phyloP scores from a whole-genome alignment of 1,284 basidiomycete genomes.

The Cystobasidium pallidum region DNA sequence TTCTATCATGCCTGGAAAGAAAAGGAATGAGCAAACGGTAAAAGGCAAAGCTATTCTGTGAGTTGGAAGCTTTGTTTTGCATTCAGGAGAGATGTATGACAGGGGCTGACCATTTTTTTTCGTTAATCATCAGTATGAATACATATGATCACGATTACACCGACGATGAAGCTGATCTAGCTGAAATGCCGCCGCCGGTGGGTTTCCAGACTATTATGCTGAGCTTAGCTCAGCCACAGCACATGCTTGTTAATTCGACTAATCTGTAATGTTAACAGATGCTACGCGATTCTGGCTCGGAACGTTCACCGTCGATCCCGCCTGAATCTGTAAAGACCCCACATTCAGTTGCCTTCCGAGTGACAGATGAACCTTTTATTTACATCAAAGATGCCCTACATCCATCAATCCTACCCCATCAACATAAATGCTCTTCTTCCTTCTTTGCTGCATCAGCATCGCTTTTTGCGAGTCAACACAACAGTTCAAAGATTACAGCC shows the following conservation, averaged over 20 bases:
- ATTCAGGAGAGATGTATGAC: too few species aligned
- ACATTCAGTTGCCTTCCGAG: conserved; percentile 10
- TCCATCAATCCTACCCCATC: not conserved
- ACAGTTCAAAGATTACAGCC: conserved; percentile 22
- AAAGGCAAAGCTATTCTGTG: conserved; percentile 22
- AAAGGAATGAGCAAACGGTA: not conserved
- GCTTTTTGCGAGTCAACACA: conserved; percentile 11
- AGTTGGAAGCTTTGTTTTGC: not conserved
- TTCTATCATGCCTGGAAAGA: conserved; percentile 17
- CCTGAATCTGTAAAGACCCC: conserved; percentile 15
- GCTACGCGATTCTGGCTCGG: conserved; percentile 31
- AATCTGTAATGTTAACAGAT: not conserved
- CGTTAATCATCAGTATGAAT: conserved; percentile 4
- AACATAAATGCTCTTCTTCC: conserved; percentile 12
- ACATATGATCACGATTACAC: conserved; percentile 10
- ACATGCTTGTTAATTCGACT: too few species aligned
- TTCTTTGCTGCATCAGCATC: conserved; percentile 28
- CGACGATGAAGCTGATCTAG: conserved; percentile 26
- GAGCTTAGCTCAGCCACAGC: too few species aligned
- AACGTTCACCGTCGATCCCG: conserved; percentile 17
- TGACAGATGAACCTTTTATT: conserved; percentile 18
- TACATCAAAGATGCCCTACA: conserved; percentile 17
- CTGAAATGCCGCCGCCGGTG: conserved; percentile 27
- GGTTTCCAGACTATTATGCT: too few species aligned
- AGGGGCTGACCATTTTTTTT: too few species aligned